Evolutionary conservation across 257 asterid species (phyloP), one percentile per base, ranked within the genome.

Genomic region (Thymus quinquecostatus): DNA sequence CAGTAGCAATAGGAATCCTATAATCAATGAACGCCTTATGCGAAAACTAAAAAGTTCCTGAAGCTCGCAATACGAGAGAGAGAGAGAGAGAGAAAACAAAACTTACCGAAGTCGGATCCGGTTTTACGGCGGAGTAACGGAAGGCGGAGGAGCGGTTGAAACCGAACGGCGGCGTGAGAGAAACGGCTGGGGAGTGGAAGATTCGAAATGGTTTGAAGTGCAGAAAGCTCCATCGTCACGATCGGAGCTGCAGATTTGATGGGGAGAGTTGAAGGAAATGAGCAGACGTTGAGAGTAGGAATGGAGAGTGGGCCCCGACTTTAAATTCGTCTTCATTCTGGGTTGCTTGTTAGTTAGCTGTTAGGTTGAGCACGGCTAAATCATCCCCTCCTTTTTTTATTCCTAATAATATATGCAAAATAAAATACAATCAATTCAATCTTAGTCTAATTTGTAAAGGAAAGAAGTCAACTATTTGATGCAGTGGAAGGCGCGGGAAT

Each of bases 181-280:
- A 36, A 38, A 1, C 44, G 61, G 33, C 32, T 66, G 10, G 66
- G 73, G 6, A 10, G 76, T 7, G 78, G 75, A 59, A 58, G 41
- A 63, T 71, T 77, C 5, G 84, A 72, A 60, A 80, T 48, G 63
- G 84, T 62, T 78, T 68, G 81, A 76, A 76, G 81, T 12, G 79
- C 70, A 79, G 81, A 78, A 2, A 84, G 77, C 86, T 82, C 88
- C 89, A 89, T 86, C 57, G 36, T 77, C 10, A 21, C 21, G 21
- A 21, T 38, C 41, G 41, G 41, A 38, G 41, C 41, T 38, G 21
- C 21, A 21, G 21, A 21, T 21, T 21, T 21, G 21, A 21, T 21
- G 21, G 21, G 21, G 21, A 21, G 21, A 21, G 21, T 21, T 21
- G 21, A 21, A 21, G 21, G 21, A 21, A 21, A 21, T 21, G 21